These are phyloP conservation scores for Hygrocybe punicea DNA, from an alignment of 768 basidiomycete genomes.

Conservation along the genomic window DNA sequence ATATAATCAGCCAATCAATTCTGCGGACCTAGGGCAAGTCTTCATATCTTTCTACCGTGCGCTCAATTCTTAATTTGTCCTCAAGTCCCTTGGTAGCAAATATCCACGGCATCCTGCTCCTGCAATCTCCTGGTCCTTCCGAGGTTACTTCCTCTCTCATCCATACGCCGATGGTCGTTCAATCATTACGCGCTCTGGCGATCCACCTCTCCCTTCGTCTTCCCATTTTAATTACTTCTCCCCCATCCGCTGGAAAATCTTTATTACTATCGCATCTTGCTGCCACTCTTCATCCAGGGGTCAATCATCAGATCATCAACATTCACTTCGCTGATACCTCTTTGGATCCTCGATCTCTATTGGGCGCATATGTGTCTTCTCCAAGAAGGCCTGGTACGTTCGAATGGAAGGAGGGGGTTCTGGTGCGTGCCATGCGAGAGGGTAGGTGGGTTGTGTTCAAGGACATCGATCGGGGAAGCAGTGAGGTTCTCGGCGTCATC, in stretches of 20 bases:
- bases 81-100: constrained; percentile 55
- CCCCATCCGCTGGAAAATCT: constrained; percentile 87
- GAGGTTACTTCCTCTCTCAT: constrained; percentile 46
- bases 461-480: constrained; percentile 87
- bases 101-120: constrained; percentile 63
- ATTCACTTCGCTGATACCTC: constrained; percentile 95
- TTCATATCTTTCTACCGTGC: neutral
- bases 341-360: constrained; percentile 85
- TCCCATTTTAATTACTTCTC: constrained; percentile 79
- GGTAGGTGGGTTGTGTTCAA: constrained; percentile 93
- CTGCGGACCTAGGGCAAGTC: constrained; percentile 53
- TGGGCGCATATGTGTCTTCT: constrained; percentile 92
- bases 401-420: constrained; percentile 93
- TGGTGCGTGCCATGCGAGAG: constrained; percentile 83
- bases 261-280: constrained; percentile 77
- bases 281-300: constrained; percentile 53
- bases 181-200: constrained; percentile 60
- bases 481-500: constrained; percentile 83
- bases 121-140: constrained; percentile 40
- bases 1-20: constrained; percentile 33
- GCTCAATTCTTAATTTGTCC: constrained; percentile 11
- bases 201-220: constrained; percentile 61
- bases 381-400: constrained; percentile 79
- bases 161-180: constrained; percentile 56
- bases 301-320: constrained; percentile 67